A percentile compares a stretch with the other conserved stretches of the same genome.
Conservation (phyloP, 176 grass and related monocot genomes). For the Cocos nucifera region DNA sequence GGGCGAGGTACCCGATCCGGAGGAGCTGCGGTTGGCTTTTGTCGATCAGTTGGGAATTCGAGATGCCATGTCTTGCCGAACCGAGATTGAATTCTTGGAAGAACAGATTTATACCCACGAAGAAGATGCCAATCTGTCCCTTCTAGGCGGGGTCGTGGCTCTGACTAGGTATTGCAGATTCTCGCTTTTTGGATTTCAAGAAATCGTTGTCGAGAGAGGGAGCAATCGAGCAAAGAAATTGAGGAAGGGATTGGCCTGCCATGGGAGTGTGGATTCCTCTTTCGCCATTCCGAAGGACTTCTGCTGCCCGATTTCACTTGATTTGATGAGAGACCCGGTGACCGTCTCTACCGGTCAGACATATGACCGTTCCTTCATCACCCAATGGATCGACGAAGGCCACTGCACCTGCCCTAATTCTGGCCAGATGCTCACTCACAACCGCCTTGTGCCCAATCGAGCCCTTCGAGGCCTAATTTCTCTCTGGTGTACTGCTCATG, state of each 20-base stretch:
- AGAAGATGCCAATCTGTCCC: conserved; percentile 55
- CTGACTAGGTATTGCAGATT: conserved; percentile 72
- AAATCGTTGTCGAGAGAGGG: conserved; percentile 7
- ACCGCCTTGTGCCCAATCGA: conserved; percentile 44
- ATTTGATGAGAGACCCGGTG: conserved; percentile 80
- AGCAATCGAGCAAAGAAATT: neutral
- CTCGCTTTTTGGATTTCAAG: conserved; percentile 48
- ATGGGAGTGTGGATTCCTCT: conserved; percentile 48
- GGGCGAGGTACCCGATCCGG: conserved; percentile 30
- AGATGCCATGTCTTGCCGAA: conserved; percentile 29
- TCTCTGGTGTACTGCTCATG: conserved; percentile 60
- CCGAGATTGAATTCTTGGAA: conserved; percentile 82
- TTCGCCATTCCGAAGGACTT: conserved; percentile 83
- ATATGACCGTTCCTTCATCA: conserved; percentile 77
- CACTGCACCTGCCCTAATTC: conserved; percentile 93
- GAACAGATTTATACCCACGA: conserved; percentile 74
- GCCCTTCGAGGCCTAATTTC: conserved; percentile 75
- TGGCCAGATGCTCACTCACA: conserved; percentile 48
- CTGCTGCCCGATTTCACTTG: conserved; percentile 85
- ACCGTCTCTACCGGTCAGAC: conserved; percentile 87
- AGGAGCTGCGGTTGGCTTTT: conserved; percentile 32
- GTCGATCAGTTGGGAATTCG: conserved; percentile 48
- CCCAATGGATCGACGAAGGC: conserved; percentile 91
- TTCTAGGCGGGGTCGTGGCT: conserved; percentile 54
- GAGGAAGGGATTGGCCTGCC: conserved; percentile 7